Evolutionary conservation across 2,329 filamentous ascomycete species (phyloP), one percentile per base, ranked within the genome.

Genomic region (Aspergillus japonicus): DNA sequence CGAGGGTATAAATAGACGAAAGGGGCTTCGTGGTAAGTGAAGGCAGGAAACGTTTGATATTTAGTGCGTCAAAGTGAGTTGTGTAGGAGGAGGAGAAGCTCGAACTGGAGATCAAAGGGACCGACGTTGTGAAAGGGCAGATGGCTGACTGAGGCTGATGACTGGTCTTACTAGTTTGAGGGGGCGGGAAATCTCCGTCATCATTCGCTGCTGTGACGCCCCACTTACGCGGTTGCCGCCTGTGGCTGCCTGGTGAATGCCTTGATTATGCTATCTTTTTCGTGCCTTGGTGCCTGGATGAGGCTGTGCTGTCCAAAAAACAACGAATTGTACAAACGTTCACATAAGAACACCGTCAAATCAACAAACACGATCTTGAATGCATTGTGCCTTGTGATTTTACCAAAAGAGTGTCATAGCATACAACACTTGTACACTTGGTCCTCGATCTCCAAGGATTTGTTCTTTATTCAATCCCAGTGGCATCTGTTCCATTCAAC

Each of bases 61-160:
- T 53, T 14, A 12, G 21, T n/a, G 7, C 5, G 4, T 21, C 16
- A 50, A 21, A 10, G 33, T 33, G 44, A 47, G 39, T 47, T 49
- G 31, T 49, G 31, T 31, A 2, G 12, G 14, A 24, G 5, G 12
- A 23, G 19, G 16, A 35, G 26, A 29, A 54, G 39, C 14, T 12
- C 47, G 44, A 48, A 4, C 26, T 29, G 31, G 44, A 10, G 21
- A 47, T 51, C 8, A 47, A 47, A 57, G 48, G 21, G 47, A 24
- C 50, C 21, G 24, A 21, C 33, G 49, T 51, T n/a, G 55, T 48
- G 53, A 55, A 55, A 55, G 26, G n/a, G 52, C n/a, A 39, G 39
- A 47, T 54, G 52, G 33, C 42, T 54, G 52, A 55, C 42, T 54
- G 52, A 55, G 53, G 53, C 44, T 55, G 53, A 55, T 31, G 53